Base-by-base conservation (phyloP, 176 grass and related monocot genomes). In the Thalia dealbata region DNA sequence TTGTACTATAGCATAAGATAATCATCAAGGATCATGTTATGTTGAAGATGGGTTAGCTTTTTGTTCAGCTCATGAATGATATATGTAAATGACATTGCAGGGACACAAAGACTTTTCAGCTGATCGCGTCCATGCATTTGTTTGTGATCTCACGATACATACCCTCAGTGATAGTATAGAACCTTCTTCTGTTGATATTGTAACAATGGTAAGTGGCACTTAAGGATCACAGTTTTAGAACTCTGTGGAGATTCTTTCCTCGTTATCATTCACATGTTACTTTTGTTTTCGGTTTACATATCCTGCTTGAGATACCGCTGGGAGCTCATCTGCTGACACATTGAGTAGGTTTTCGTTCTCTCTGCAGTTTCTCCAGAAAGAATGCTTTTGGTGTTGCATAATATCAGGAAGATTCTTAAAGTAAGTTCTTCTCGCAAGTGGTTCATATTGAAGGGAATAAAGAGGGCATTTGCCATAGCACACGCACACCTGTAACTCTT, bases 311-410 rank as follows among this genome's bases (percentile, higher is more conserved):
- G 48, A 51, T 74, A 10, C 58, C 24, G 29, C 35, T 78, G 8
- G 38, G 21, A 68, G 74, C 62, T 61, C 46, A 85, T 52, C 45
- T 82, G 69, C 87, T 97, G 83, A 97, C 93, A 90, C 64, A 82
- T 92, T 90, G 90, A 92, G 74, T 88, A 97, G 93, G 78, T 97
- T 28, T 97, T 97, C 86, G 82, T 97, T 70, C 84, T 97, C 18
- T 97, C 93, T 88, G 93, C 93, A 75, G 30, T 62, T 26, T 59
- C 72, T 61, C 72, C 72, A 26, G 72, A 75, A 44, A 75, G 45
- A 32, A 75, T 75, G 72, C 72, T 30, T 61, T 61, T 75, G 75
- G 87, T 90, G 60, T 61, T 97, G 52, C 81, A 84, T 48, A 92
- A 92, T 65, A 60, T 88, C 55, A 88, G 79, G 80, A 69, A 63